Conservation (phyloP, 148 eudicot species). For the Bassia scoparia region DNA sequence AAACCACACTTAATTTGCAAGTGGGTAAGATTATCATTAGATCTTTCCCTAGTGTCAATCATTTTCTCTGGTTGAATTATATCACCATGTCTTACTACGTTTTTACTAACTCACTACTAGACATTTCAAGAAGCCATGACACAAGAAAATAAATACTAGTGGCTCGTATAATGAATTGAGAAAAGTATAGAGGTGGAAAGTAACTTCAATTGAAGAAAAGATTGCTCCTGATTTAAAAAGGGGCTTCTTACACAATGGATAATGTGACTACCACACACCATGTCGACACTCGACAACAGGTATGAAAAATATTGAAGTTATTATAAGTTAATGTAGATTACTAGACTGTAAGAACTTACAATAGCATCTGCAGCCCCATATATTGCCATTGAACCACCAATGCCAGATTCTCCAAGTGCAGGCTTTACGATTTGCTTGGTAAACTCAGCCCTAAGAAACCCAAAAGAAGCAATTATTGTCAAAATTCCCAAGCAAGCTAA, state of each 20-base stretch:
- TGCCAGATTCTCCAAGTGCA: slow-evolving; percentile 85
- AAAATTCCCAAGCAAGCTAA: not conserved
- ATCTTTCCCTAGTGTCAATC: too few species aligned
- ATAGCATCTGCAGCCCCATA: slow-evolving; percentile 93
- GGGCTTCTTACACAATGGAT: not conserved
- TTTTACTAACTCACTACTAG: too few species aligned
- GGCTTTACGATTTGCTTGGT: slow-evolving; percentile 80
- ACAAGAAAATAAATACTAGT: not conserved
- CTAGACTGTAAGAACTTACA: slow-evolving; percentile 45
- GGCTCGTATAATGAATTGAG: not conserved
- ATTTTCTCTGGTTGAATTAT: too few species aligned
- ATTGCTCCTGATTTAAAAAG: not conserved
- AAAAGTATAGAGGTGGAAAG: not conserved
- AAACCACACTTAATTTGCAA: too few species aligned
- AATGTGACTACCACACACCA: not conserved
- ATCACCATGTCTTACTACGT: too few species aligned
- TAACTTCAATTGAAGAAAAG: not conserved
- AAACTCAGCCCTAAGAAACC: slow-evolving; percentile 66
- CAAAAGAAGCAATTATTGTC: slow-evolving; percentile 7
- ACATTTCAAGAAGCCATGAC: too few species aligned
- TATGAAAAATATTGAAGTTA: slow-evolving; percentile 1
- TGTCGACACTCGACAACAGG: not conserved
- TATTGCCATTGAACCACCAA: slow-evolving; percentile 91
- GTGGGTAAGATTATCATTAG: too few species aligned
- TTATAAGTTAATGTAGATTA: not conserved